Evolutionary conservation across 108 stramenopile species (phyloP), one percentile per base, ranked within the genome.

Genomic region (Pseudonitzschia pungens): DNA sequence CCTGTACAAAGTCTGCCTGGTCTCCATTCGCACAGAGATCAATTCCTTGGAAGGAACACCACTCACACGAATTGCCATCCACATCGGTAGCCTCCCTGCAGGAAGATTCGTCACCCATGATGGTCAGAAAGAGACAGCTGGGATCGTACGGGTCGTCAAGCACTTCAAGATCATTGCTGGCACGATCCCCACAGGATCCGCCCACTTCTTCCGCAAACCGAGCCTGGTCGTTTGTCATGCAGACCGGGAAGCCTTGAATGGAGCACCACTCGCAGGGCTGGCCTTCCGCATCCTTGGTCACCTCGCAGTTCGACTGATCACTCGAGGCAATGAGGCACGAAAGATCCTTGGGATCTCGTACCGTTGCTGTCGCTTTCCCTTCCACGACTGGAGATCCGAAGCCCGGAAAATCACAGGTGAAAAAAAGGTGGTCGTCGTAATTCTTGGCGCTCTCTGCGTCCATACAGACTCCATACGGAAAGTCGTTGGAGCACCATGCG

Each of bases 211-310:
- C 51, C 7, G 68, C 75, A 24, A 77, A 20, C 29, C 62, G 41
- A 10, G 75, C 83, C 63, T 83, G 79, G 40, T 75, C 81, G 10
- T 11, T 29, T 27, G n/a, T 78, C 53, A 73, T 21, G 52, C 78
- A 78, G 12, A 78, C 31, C 4, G 72, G 31, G 8, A 59, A 32
- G 9, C 41, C 40, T n/a, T 50, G 16, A 22, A 78, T 28, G 7
- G 51, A 44, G 55, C 83, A 83, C 65, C 69, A 83, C 53, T 83
- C 75, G 40, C 83, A 83, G 27, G 78, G 55, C 64, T 65, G 36
- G 7, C 83, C 83, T 53, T 83, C 83, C 3, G 52, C 50, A 72
- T 79, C 83, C n/a, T 68, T 51, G 10, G 83, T 79, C 18, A 60
- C 31, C 63, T 70, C 63, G 58, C 83, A 83, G 14, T 31, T 41